phyloP scores from a whole-genome alignment of 2,329 filamentous ascomycete species.

The Aspergillus fumigatus region DNA sequence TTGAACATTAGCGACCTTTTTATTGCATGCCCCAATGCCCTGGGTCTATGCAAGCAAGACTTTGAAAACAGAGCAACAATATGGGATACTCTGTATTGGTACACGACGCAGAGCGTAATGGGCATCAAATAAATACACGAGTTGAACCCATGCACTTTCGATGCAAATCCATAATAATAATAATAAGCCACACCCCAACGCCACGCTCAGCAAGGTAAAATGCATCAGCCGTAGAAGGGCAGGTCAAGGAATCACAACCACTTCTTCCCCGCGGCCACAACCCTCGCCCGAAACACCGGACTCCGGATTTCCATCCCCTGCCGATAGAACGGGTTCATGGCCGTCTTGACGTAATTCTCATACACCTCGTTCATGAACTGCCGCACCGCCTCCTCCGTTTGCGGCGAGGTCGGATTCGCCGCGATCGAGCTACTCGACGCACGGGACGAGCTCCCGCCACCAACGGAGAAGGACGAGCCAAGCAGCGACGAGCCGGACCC shows the following conservation, averaged over 20 bases:
- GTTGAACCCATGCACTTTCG: neutral
- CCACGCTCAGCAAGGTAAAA: constrained; percentile 14
- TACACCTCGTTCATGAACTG: constrained; percentile 95
- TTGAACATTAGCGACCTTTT: neutral
- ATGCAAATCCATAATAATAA: neutral
- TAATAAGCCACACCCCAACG: constrained; percentile 10
- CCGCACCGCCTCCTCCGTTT: constrained; percentile 91
- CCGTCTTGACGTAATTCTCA: constrained; percentile 92
- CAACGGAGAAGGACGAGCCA: constrained; percentile 20
- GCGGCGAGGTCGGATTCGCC: constrained; percentile 79
- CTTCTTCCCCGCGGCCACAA: constrained; percentile 86
- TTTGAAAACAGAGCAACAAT: neutral
- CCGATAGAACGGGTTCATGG: constrained; percentile 94
- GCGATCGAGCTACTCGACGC: constrained; percentile 66
- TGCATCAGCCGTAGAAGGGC: constrained; percentile 2
- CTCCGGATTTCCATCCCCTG: constrained; percentile 81
- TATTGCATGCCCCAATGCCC: neutral
- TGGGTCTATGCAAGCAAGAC: neutral
- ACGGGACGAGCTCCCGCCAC: constrained; percentile 24
- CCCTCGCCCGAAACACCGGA: constrained; percentile 75
- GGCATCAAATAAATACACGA: neutral
- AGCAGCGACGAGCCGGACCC: constrained; percentile 19
- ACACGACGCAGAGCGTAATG: neutral
- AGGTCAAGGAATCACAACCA: constrained; percentile 59
- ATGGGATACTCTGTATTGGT: neutral